Conservation (phyloP, 1,284 basidiomycete species). For the Trametes polyzona region DNA sequence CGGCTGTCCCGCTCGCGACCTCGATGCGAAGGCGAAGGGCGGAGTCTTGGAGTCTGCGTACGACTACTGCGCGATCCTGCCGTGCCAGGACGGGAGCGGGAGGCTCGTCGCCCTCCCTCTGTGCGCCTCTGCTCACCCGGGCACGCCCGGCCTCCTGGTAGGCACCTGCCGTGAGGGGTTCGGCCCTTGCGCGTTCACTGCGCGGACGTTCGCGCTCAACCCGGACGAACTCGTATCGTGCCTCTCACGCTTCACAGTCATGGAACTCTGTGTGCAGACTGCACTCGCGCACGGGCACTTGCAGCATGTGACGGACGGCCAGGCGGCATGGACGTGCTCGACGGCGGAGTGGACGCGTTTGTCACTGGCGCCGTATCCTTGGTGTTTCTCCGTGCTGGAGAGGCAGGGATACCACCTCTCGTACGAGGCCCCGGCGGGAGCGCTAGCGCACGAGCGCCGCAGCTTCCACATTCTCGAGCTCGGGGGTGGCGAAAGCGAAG, state of each 20-base stretch:
- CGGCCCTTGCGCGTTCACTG: background rate
- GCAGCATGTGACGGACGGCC: background rate
- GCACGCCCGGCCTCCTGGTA: background rate
- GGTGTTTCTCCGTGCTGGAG: background rate
- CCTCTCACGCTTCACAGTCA: background rate
- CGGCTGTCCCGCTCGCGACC: background rate
- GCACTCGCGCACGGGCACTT: background rate
- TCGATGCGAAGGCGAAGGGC: background rate
- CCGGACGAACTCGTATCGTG: background rate
- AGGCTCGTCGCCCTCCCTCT: constrained; percentile 1
- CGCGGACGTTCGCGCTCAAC: background rate
- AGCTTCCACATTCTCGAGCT: background rate
- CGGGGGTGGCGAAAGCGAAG: background rate
- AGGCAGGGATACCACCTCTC: background rate
- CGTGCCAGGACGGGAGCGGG: background rate
- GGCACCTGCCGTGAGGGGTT: background rate
- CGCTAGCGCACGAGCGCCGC: background rate
- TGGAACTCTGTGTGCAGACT: constrained; percentile 1
- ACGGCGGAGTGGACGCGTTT: background rate
- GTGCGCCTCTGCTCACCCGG: background rate
- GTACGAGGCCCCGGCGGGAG: background rate
- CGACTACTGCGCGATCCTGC: constrained; percentile 1
- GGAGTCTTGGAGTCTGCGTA: background rate
- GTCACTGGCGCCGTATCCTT: background rate
- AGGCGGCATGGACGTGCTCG: background rate